Conservation (phyloP, 805 yeast genomes). For the Starmerella stellata region DNA sequence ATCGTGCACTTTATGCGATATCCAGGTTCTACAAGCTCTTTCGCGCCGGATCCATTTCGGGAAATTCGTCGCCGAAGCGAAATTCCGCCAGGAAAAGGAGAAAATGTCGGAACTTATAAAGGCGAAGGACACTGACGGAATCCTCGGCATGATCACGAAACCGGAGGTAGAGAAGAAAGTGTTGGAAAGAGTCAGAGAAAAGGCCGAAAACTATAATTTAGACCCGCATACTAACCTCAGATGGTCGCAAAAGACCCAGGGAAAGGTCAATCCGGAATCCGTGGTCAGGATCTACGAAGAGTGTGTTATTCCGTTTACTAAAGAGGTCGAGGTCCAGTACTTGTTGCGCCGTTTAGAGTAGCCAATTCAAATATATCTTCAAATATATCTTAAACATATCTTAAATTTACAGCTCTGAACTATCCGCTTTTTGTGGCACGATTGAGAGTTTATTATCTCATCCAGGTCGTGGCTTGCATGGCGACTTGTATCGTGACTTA, state of each 20-base stretch:
- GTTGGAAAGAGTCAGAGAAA: constrained; percentile 53
- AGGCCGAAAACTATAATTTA: constrained; percentile 73
- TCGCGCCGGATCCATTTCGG: constrained; percentile 93
- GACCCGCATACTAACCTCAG: constrained; percentile 53
- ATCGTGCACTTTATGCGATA: constrained; percentile 67
- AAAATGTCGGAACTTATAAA: constrained; percentile 46
- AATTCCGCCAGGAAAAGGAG: constrained; percentile 52
- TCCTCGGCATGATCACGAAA: constrained; percentile 70
- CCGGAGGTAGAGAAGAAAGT: constrained; percentile 71
- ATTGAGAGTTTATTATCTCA: no score
- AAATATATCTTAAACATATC: no score
- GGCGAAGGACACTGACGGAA: constrained; percentile 48
- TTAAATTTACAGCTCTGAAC: no score
- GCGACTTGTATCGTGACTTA: no score
- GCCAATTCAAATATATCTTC: no score
- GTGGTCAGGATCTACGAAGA: constrained; percentile 72
- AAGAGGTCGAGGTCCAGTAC: constrained; percentile 87
- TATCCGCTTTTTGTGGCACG: no score
- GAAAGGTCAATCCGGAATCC: constrained; percentile 64
- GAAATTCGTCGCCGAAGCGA: constrained; percentile 92
- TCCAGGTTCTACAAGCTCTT: constrained; percentile 70
- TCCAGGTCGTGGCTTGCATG: no score
- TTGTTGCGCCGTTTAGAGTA: constrained; percentile 58
- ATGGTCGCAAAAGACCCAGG: constrained; percentile 43
- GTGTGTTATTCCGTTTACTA: constrained; percentile 81